These are phyloP conservation scores for Suillus sp. DNA, from an alignment of 768 basidiomycete genomes.

Conservation along the genomic window DNA sequence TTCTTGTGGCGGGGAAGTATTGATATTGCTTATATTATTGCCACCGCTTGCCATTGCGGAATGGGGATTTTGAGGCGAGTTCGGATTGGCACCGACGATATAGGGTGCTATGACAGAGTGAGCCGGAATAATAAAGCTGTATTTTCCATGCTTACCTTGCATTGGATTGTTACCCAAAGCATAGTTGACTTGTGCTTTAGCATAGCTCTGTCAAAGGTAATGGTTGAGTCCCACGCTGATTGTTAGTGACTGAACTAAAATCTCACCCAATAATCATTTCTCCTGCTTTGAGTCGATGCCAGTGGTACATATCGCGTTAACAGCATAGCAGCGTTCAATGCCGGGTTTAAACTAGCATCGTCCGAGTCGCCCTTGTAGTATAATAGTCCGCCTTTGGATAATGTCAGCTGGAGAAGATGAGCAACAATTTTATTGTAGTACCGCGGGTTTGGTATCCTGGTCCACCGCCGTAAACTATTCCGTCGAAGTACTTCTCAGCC, in stretches of 20 bases:
- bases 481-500: slow-evolving; percentile 78
- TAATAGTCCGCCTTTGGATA: slow-evolving; percentile 66
- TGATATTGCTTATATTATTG: slow-evolving; percentile 63
- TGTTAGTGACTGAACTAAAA: not conserved
- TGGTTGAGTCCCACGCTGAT: not conserved
- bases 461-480: slow-evolving; percentile 59
- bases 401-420: slow-evolving; percentile 5
- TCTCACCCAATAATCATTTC: slow-evolving; percentile 59
- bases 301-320: slow-evolving; percentile 75
- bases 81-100: slow-evolving; percentile 86
- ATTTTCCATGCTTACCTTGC: slow-evolving; percentile 53
- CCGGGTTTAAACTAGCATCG: slow-evolving; percentile 78
- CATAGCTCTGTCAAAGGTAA: slow-evolving; percentile 56
- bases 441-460: slow-evolving; percentile 63
- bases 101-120: slow-evolving; percentile 42
- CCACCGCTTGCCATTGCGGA: slow-evolving; percentile 89
- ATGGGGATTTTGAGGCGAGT: slow-evolving; percentile 89
- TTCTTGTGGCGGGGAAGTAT: slow-evolving; percentile 71
- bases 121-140: slow-evolving; percentile 1
- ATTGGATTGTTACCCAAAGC: slow-evolving; percentile 88
- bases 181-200: slow-evolving; percentile 79
- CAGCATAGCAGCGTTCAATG: slow-evolving; percentile 86
- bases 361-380: slow-evolving; percentile 87
- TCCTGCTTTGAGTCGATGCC: slow-evolving; percentile 61
- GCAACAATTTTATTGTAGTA: slow-evolving; percentile 27